Conservation (phyloP, 208 protist species). For the Plasmodiophora brassicae region DNA sequence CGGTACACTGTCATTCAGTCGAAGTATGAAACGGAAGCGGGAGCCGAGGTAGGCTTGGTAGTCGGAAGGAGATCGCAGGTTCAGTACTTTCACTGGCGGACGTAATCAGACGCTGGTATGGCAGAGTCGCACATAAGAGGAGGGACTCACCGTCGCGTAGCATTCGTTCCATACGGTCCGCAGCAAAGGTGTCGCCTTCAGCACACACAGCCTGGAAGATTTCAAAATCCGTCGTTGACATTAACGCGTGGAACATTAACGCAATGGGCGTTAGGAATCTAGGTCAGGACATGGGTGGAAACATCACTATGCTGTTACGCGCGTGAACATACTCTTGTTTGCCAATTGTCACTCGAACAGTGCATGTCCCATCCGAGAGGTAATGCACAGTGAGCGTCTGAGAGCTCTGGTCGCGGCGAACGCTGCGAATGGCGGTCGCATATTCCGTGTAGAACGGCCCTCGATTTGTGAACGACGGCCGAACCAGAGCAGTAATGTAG, state of each 20-base stretch:
- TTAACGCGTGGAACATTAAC: constrained; percentile 11
- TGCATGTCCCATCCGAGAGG: constrained; percentile 67
- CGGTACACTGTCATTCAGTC: not conserved
- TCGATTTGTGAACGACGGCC: constrained; percentile 76
- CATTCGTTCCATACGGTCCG: constrained; percentile 28
- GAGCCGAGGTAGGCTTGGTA: constrained; percentile 42
- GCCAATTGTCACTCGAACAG: constrained; percentile 64
- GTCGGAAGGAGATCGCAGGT: not conserved
- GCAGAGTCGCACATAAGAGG: too few species aligned
- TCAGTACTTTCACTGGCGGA: not conserved
- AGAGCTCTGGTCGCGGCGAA: constrained; percentile 79
- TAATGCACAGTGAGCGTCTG: constrained; percentile 94
- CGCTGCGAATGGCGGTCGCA: constrained; percentile 85
- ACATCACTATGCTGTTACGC: not conserved
- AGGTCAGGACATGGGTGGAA: not conserved
- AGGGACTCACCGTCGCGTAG: not conserved
- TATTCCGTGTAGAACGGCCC: constrained; percentile 86
- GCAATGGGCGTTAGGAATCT: not conserved
- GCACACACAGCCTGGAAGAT: constrained; percentile 22
- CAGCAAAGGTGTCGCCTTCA: not conserved
- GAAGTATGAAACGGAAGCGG: constrained; percentile 32
- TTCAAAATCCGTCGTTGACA: constrained; percentile 4
- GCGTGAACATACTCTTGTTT: constrained; percentile 35
- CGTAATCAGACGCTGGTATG: too few species aligned
- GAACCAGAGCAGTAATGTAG: constrained; percentile 80